Evolutionary conservation across 306 rosid genomes (phyloP).

Genomic region (Senna tora): DNA sequence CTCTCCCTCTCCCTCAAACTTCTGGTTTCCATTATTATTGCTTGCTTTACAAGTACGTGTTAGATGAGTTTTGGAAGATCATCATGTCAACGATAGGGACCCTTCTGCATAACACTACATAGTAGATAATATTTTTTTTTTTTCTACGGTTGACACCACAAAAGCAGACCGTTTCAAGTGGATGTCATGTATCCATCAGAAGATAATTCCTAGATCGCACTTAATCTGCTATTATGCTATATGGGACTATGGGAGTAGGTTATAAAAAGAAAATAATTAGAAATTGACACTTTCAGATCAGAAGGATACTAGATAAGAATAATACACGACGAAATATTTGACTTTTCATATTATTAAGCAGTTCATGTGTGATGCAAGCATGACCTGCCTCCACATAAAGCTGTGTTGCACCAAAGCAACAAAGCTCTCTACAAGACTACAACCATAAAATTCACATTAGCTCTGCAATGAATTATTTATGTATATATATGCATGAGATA

Average conservation of each 20-base stretch:
- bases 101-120: background rate
- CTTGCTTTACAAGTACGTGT: slow-evolving; percentile 21
- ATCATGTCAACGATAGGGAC: slow-evolving; percentile 28
- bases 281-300: slow-evolving; percentile 5
- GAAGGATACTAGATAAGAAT: background rate
- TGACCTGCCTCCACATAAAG: background rate
- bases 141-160: background rate
- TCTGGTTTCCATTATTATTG: background rate
- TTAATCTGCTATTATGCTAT: background rate
- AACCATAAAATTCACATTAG: no score
- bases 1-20: background rate
- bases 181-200: slow-evolving; percentile 28
- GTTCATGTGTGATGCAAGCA: slow-evolving; percentile 6
- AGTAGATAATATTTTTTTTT: slow-evolving; percentile 13
- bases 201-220: slow-evolving; percentile 46
- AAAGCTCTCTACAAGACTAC: no score
- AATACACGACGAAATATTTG: background rate
- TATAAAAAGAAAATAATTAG: background rate
- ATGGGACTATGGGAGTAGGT: no score
- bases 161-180: slow-evolving; percentile 33
- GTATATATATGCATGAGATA: background rate
- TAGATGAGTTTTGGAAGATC: slow-evolving; percentile 12
- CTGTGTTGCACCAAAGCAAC: no score
- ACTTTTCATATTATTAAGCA: background rate
- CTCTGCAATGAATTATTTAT: background rate